Conservation (phyloP, 106 monocot genomes). For the Vanilla planifolia region DNA sequence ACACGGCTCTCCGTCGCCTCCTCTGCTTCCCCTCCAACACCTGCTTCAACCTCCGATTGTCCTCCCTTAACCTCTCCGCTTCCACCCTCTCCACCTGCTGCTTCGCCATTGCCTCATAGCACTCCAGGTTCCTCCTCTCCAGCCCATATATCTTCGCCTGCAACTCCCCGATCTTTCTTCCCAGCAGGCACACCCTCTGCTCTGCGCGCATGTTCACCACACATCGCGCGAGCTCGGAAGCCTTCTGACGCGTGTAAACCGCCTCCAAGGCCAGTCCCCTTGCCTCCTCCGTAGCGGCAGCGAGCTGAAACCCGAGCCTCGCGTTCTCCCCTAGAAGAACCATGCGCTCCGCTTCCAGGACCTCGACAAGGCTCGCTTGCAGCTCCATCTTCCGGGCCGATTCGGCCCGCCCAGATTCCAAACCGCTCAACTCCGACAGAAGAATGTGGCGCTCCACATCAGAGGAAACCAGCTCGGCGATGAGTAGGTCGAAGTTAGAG, state of each 20-base stretch:
- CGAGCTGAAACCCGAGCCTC: conserved; percentile 48
- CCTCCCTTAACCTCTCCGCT: conserved; percentile 49
- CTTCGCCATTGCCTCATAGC: conserved; percentile 49
- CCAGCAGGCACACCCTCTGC: conserved; percentile 64
- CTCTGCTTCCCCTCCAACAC: conserved; percentile 5
- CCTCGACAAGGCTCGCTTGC: conserved; percentile 75
- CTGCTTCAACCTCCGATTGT: conserved; percentile 42
- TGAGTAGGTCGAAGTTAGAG: conserved; percentile 13
- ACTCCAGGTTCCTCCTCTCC: conserved; percentile 71
- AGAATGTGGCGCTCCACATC: conserved; percentile 60
- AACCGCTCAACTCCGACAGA: conserved; percentile 18
- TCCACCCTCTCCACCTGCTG: conserved; percentile 61
- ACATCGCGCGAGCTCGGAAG: conserved; percentile 62
- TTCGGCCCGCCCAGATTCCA: conserved; percentile 32
- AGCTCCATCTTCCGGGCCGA: conserved; percentile 62
- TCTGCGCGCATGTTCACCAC: conserved; percentile 70
- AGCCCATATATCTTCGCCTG: conserved; percentile 60
- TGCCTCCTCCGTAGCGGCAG: conserved; percentile 51
- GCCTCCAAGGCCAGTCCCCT: conserved; percentile 50
- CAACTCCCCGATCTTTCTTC: conserved; percentile 66
- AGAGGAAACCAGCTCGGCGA: conserved; percentile 50
- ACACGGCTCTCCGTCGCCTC: neutral
- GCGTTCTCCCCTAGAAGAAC: conserved; percentile 85
- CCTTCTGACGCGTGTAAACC: conserved; percentile 56
- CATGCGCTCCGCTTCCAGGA: conserved; percentile 85